These are phyloP conservation scores for Aspergillus sp. DNA, from an alignment of 2,329 filamentous ascomycete genomes.

Conservation along the genomic window DNA sequence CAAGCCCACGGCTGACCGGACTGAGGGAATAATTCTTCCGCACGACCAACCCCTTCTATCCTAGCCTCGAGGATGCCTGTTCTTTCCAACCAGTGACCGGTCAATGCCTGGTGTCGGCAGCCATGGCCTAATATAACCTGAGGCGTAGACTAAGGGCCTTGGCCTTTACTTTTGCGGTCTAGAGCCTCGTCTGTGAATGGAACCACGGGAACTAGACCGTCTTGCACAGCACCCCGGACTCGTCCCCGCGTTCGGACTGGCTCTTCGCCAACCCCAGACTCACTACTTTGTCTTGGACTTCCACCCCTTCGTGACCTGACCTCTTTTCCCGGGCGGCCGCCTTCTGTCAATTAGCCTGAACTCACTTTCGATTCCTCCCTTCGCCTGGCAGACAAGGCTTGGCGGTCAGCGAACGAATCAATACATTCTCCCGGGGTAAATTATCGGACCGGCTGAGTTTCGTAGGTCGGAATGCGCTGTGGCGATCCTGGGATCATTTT, in stretches of 20 bases:
- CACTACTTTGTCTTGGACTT: background rate
- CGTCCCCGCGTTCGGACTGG: constrained; percentile 4
- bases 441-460: background rate
- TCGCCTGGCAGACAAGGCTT: background rate
- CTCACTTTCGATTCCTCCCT: background rate
- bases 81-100: constrained; percentile 1
- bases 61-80: background rate
- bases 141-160: constrained; percentile 11
- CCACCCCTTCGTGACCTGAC: background rate
- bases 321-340: background rate
- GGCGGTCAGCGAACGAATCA: constrained; percentile 3
- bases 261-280: background rate
- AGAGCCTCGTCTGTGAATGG: constrained; percentile 1
- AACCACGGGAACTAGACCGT: constrained; percentile 5
- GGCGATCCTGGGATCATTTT: background rate
- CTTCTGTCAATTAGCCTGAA: constrained; percentile 12
- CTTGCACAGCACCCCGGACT: constrained; percentile 7
- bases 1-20: background rate
- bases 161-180: constrained; percentile 9
- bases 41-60: background rate
- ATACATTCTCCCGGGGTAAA: background rate
- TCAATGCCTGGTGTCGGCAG: constrained; percentile 1
- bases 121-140: constrained; percentile 3
- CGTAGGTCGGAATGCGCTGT: background rate
- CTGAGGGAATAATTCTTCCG: background rate